These are phyloP conservation scores for Aphanocladium album DNA, from an alignment of 2,329 filamentous ascomycete genomes.

Conservation along the genomic window DNA sequence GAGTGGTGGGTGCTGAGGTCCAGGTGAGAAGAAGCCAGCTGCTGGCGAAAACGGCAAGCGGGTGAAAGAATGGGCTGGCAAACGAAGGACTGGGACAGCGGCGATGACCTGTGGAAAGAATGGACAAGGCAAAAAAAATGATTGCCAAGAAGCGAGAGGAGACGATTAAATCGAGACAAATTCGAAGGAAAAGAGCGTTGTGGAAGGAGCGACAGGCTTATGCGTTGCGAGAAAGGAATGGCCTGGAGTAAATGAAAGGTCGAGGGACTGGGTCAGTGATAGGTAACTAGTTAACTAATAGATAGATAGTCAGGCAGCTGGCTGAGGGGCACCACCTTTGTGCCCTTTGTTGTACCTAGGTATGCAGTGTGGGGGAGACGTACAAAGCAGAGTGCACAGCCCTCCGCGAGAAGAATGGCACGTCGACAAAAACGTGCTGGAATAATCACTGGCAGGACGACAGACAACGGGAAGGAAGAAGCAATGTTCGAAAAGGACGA, in stretches of 20 bases:
- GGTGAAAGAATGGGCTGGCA: background rate
- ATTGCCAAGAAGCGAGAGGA: background rate
- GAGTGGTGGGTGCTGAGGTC: background rate
- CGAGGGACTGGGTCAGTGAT: background rate
- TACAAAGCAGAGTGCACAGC: background rate
- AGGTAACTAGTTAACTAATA: background rate
- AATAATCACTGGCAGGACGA: background rate
- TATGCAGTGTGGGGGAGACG: background rate
- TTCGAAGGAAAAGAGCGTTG: slow-evolving; percentile 1
- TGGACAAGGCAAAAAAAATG: background rate
- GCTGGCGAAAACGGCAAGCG: background rate
- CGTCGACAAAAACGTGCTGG: background rate
- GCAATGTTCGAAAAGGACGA: background rate
- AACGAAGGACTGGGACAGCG: background rate
- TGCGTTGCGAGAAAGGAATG: slow-evolving; percentile 7
- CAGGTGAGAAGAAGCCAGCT: background rate
- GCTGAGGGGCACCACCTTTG: slow-evolving; percentile 2
- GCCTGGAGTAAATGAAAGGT: slow-evolving; percentile 4
- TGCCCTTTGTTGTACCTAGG: background rate
- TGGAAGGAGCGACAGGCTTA: slow-evolving; percentile 2
- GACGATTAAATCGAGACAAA: background rate
- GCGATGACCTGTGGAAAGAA: background rate
- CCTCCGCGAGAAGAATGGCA: background rate
- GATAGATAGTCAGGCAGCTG: background rate
- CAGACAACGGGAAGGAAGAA: background rate